A percentile compares a stretch with the other conserved stretches of the same genome.
phyloP scores from a whole-genome alignment of 805 yeast genomes.

The Metschnikowia rubicola region DNA sequence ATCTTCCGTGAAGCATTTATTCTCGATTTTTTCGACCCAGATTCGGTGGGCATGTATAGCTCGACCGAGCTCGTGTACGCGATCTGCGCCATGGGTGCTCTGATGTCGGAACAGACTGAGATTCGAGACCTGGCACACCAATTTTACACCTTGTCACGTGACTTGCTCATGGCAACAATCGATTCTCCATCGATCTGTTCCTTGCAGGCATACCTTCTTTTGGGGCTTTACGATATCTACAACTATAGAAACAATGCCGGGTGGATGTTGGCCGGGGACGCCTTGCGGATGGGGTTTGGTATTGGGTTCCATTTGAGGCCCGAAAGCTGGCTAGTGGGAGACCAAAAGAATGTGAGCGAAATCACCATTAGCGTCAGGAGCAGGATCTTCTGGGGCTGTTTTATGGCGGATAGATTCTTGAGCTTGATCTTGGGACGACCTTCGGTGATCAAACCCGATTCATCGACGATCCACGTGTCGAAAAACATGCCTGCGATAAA shows the following conservation, averaged over 20 bases:
- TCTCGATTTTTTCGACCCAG: constrained; percentile 13
- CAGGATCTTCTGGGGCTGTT: constrained; percentile 16
- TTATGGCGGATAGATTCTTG: constrained; percentile 14
- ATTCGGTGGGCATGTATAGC: constrained; percentile 9
- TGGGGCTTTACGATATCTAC: constrained; percentile 15
- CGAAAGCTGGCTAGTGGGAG: constrained; percentile 9
- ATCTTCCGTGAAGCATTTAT: constrained; percentile 16
- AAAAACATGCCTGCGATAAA: constrained; percentile 14
- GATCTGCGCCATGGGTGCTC: constrained; percentile 12
- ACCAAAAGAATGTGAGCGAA: constrained; percentile 3
- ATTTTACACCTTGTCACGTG: constrained; percentile 9
- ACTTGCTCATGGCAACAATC: constrained; percentile 8
- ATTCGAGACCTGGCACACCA: constrained; percentile 1
- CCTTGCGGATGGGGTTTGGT: constrained; percentile 14
- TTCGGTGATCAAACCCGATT: constrained; percentile 7
- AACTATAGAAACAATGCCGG: constrained; percentile 13
- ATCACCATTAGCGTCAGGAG: constrained; percentile 11
- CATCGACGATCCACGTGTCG: constrained; percentile 10
- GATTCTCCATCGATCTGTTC: constrained; percentile 12
- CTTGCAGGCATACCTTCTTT: constrained; percentile 13
- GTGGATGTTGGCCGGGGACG: constrained; percentile 16
- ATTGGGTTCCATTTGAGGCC: constrained; percentile 14
- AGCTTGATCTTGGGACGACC: constrained; percentile 14
- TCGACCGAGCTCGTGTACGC: constrained; percentile 14
- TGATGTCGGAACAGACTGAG: constrained; percentile 6